Base-by-base conservation (phyloP, 1,284 basidiomycete species). In the Dichomitus squalens region DNA sequence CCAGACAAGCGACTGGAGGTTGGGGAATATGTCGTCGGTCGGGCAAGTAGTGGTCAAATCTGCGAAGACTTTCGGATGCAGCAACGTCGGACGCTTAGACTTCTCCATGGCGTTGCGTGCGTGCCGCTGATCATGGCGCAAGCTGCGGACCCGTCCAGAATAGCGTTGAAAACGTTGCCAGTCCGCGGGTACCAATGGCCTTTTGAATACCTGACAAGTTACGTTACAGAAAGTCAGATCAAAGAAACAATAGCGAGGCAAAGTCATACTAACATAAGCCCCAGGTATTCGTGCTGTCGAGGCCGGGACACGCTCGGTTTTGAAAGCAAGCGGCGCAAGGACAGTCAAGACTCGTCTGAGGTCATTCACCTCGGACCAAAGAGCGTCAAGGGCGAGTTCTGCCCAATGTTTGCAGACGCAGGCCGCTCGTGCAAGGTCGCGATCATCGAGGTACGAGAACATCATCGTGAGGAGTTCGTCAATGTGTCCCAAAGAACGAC, bases 81-180 rank as follows among this genome's bases (percentile, higher is more conserved):
- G 60, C 23, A 44, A 64, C 50, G 57, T 39, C 23, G 59, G 53
- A 18, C 59, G 57, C 16, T 59, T 58, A 18, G 50, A 59, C 11
- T 51, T 53, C 40, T 67, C 57, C 41, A 57, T 54, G 47, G 58
- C 34, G 31, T 43, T 38, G 21, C 61, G 46, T 8, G 31, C 16
- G 38, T 55, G 59, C 7, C 62, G 52, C 40, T 66, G 62, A 41
- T 67, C 64, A 55, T 69, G 66, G 14, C 59, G 52, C 25, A 75
- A 57, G 7, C 58, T 57, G 39, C 85, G 79, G 12, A 88, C 80
- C 31, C 84, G 81, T 25, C 69, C 66, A 33, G 78, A 77, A 61
- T 87, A 88, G 41, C 75, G 76, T 54, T 79, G 73, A 64, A 87
- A 85, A 20, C 77, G 74, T 33, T 69, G 67, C 86, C 85, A 88